Base-by-base conservation (phyloP, 352 stramenopile species). In the Discostella stelligera region DNA sequence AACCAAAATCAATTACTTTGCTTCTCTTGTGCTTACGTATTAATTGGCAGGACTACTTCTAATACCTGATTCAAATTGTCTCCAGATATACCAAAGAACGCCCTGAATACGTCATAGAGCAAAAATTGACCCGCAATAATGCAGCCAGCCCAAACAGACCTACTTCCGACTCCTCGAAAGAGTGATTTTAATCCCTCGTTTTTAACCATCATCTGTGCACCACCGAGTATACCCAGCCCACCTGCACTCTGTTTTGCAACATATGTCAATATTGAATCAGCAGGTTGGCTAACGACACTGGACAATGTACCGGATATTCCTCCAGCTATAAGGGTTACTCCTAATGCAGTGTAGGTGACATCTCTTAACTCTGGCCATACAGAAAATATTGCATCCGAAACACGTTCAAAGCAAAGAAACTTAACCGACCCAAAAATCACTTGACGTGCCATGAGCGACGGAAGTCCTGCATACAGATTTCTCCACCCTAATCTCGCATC, bases 341-440 rank as follows among this genome's bases (percentile, higher is more conserved):
- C 61, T 41, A 94, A 74, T 13, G 79, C 61, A 4, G 85, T 92
- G 55, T 66, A 86, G 23, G 79, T 91, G 10, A 56, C 49, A 49
- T 92, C 86, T 27, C 64, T 62, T 49, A 92, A 72, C 46, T 66
- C 65, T 37, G 87, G 86, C 52, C 54, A 84, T 3, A 66, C 25
- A 2, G 13, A 10, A 79, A 87, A 92, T 46, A 94, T 90, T 3
- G 71, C 69, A 25, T 90, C 84, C 18, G 78, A 90, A 37, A 88
- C 83, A 53, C 78, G 82, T 77, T 95, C 91, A 85, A 95, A 95
- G 3, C 91, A 80, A 0, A 95, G 72, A 71, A 95, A 95, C 60
- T 95, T 95, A 37, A 95, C 82, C 30, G 86, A 92, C 50, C 91
- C 91, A 77, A 95, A 95, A 59, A 94, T 93, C 16, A 95, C 89